Percentiles rank a stretch among this genome's conserved stretches.
Evolutionary conservation across 2,329 filamentous ascomycete species (phyloP).

Genomic region (Dendrostoma leiphaemia): DNA sequence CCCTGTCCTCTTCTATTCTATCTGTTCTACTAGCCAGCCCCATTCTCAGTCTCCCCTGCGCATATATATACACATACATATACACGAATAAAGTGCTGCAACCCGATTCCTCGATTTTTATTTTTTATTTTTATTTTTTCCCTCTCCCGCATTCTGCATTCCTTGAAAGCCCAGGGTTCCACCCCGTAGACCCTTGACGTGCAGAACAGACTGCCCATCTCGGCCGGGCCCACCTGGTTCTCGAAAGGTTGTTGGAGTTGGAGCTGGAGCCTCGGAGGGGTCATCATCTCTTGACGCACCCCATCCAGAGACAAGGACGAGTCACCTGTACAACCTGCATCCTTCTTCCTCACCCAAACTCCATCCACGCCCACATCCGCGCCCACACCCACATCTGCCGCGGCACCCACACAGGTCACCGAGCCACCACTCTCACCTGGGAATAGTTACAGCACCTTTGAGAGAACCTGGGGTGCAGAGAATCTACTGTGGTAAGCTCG

Average conservation of each 20-base stretch:
- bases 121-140: too few relatives aligned
- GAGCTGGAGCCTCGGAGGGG: too few relatives aligned
- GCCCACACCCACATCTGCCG: background rate
- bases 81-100: too few relatives aligned
- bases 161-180: too few relatives aligned
- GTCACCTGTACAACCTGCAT: background rate
- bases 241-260: constrained; percentile 9
- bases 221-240: constrained; percentile 7
- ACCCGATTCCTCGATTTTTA: too few relatives aligned
- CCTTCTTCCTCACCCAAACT: background rate
- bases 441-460: background rate
- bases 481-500: too few relatives aligned
- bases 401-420: background rate
- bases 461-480: too few relatives aligned
- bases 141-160: too few relatives aligned
- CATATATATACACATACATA: too few relatives aligned
- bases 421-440: background rate
- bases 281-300: background rate
- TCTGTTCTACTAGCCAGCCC: too few relatives aligned
- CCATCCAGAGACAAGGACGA: background rate
- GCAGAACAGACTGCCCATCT: constrained; percentile 4
- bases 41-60: too few relatives aligned
- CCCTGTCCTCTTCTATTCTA: too few relatives aligned
- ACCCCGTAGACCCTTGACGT: background rate
- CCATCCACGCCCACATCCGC: background rate